These are phyloP conservation scores for Fusarium veterinarium DNA, from an alignment of 2,329 filamentous ascomycete species.

Conservation along the genomic window DNA sequence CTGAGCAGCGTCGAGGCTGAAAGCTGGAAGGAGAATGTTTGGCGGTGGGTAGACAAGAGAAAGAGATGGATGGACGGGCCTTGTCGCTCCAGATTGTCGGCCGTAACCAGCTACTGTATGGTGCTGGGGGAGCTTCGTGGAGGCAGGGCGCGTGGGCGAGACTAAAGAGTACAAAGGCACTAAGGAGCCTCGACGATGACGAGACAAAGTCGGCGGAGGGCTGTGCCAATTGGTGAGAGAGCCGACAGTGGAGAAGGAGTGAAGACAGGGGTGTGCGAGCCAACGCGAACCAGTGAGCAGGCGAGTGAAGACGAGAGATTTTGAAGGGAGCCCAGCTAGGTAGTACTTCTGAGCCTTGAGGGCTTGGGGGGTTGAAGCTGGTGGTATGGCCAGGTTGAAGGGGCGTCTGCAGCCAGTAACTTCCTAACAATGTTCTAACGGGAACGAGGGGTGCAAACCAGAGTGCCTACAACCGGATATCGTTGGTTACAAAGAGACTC, in stretches of 20 bases:
- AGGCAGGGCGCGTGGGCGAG: conserved; percentile 43
- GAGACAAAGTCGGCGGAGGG: conserved; percentile 42
- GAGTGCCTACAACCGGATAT: conserved; percentile 19
- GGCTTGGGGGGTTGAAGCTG: conserved; percentile 31
- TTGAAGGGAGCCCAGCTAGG: conserved; percentile 27
- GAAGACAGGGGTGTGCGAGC: conserved; percentile 40
- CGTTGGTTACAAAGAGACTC: conserved; percentile 31
- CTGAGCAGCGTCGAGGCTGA: conserved; percentile 34
- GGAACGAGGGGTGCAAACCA: conserved; percentile 31
- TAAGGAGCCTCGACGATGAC: conserved; percentile 45
- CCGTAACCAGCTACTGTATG: conserved; percentile 33
- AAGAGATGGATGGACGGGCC: conserved; percentile 39
- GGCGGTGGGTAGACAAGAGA: conserved; percentile 39
- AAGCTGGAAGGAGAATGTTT: conserved; percentile 41
- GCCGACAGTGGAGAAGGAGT: conserved; percentile 37
- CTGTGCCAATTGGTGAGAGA: conserved; percentile 44
- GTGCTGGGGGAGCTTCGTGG: conserved; percentile 39
- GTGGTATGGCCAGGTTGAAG: conserved; percentile 29
- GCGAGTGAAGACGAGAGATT: conserved; percentile 33
- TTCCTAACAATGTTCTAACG: conserved; percentile 9
- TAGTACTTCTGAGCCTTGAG: neutral
- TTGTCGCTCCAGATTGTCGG: conserved; percentile 38
- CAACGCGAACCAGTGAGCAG: conserved; percentile 32
- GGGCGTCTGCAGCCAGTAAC: conserved; percentile 28
- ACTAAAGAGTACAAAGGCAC: conserved; percentile 42